Evolutionary conservation across 116 monocot species (phyloP).

Genomic region (Cymodocea nodosa): DNA sequence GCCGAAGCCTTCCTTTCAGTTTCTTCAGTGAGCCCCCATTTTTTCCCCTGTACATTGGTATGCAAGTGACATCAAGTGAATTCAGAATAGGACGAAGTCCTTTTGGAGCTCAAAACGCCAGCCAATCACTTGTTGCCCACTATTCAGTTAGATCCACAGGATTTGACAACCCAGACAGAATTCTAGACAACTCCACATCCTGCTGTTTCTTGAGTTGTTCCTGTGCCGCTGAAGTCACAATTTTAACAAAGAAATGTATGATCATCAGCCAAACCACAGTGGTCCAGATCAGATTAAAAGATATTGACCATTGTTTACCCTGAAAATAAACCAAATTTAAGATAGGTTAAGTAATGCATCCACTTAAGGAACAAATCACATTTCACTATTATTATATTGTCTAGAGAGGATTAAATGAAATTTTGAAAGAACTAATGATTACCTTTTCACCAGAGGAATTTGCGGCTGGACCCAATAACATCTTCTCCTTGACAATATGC

Average conservation of each 20-base stretch:
- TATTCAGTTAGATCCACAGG: not conserved
- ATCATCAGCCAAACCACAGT: slow-evolving; percentile 75
- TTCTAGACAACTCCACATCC: slow-evolving; percentile 34
- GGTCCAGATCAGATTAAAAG: slow-evolving; percentile 74
- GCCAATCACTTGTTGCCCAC: not conserved
- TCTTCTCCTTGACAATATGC: slow-evolving; percentile 36
- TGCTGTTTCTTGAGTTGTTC: slow-evolving; percentile 60
- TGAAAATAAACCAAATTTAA: slow-evolving; percentile 9
- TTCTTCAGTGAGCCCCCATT: not conserved
- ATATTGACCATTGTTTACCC: slow-evolving; percentile 66
- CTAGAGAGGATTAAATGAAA: not conserved
- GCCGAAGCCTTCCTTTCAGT: not conserved
- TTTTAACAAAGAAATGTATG: slow-evolving; percentile 64
- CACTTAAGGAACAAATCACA: not conserved
- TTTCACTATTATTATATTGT: not conserved
- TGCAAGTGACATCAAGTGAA: not conserved
- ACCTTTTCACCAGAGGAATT: slow-evolving; percentile 32
- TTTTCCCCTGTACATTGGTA: not conserved
- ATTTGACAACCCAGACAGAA: not conserved
- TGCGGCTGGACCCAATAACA: slow-evolving; percentile 18
- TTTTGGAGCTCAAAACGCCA: no score
- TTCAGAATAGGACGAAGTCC: not conserved
- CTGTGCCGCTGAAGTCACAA: slow-evolving; percentile 67
- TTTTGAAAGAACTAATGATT: not conserved
- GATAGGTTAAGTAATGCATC: no score